phyloP scores from a whole-genome alignment of 2,329 filamentous ascomycete species.

The Geosmithia morbida region DNA sequence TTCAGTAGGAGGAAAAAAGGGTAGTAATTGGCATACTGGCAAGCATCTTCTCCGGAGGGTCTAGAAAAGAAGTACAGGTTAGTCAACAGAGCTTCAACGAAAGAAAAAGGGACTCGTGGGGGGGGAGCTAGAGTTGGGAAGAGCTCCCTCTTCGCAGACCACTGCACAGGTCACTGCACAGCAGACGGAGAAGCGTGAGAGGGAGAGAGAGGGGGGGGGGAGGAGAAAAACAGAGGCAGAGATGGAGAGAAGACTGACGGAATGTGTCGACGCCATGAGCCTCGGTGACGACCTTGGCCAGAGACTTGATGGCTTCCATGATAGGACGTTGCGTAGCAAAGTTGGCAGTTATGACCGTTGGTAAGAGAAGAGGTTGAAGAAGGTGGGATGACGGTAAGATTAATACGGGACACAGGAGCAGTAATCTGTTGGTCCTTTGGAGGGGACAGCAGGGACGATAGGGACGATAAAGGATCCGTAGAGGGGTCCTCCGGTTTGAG shows the following conservation, averaged over 20 bases:
- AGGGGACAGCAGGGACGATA: no score
- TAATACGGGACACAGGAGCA: no score
- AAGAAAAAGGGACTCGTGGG: not conserved
- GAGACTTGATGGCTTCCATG: not conserved
- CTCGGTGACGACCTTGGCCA: constrained; percentile 43
- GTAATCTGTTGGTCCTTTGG: no score
- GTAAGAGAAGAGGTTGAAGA: not conserved
- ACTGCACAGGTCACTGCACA: not conserved
- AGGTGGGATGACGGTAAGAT: not conserved
- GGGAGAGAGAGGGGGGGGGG: not conserved
- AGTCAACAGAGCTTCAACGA: not conserved
- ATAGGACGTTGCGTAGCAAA: not conserved
- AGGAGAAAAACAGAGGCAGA: not conserved
- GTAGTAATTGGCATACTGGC: constrained; percentile 35
- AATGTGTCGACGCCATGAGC: constrained; percentile 65
- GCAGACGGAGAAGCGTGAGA: not conserved
- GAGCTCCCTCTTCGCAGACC: no score
- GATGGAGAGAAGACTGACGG: constrained; percentile 28
- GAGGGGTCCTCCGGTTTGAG: no score
- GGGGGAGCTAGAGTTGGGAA: no score
- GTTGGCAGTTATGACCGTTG: not conserved
- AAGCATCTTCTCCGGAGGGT: constrained; percentile 53
- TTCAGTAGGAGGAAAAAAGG: not conserved
- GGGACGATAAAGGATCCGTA: no score
- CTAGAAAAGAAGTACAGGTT: constrained; percentile 17